These are phyloP conservation scores for Fusarium ambrosium DNA, from an alignment of 2,329 filamentous ascomycete species.

Conservation along the genomic window DNA sequence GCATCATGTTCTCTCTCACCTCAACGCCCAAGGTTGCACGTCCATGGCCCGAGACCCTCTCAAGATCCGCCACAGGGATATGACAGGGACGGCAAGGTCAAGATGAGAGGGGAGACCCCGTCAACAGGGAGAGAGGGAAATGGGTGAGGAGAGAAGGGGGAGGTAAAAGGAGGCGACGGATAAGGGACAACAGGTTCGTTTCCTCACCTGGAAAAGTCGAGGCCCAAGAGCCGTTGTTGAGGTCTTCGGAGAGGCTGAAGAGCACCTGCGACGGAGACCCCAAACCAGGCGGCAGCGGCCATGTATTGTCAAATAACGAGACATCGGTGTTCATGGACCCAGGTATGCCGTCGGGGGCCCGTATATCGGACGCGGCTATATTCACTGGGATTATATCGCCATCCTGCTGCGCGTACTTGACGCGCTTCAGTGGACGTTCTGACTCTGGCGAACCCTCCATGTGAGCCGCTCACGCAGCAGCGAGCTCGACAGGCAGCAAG, in stretches of 20 bases:
- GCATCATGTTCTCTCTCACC: constrained; percentile 44
- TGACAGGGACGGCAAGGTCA: constrained; percentile 20
- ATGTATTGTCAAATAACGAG: constrained; percentile 39
- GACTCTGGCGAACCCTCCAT: constrained; percentile 46
- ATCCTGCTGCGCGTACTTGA: constrained; percentile 44
- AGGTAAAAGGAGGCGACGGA: constrained; percentile 3
- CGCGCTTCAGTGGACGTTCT: constrained; percentile 47
- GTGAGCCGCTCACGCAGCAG: constrained; percentile 28
- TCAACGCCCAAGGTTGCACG: constrained; percentile 31
- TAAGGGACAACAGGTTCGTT: constrained; percentile 26
- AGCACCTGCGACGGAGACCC: constrained; percentile 42
- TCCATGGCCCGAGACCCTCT: constrained; percentile 37
- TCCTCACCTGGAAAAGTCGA: constrained; percentile 43
- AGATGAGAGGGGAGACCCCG: constrained; percentile 2
- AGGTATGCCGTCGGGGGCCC: constrained; percentile 17
- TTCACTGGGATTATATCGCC: constrained; percentile 29
- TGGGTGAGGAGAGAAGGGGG: constrained; percentile 3
- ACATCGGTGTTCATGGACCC: constrained; percentile 28
- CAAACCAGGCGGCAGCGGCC: constrained; percentile 31
- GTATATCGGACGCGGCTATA: constrained; percentile 29
- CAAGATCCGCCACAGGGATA: constrained; percentile 34
- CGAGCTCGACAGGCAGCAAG: constrained; percentile 22
- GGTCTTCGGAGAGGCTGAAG: constrained; percentile 37
- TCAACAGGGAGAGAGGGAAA: constrained; percentile 3
- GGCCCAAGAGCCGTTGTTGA: constrained; percentile 29